These are phyloP conservation scores for Lecanosticta acicola DNA, from an alignment of 2,329 filamentous ascomycete species.

Conservation along the genomic window DNA sequence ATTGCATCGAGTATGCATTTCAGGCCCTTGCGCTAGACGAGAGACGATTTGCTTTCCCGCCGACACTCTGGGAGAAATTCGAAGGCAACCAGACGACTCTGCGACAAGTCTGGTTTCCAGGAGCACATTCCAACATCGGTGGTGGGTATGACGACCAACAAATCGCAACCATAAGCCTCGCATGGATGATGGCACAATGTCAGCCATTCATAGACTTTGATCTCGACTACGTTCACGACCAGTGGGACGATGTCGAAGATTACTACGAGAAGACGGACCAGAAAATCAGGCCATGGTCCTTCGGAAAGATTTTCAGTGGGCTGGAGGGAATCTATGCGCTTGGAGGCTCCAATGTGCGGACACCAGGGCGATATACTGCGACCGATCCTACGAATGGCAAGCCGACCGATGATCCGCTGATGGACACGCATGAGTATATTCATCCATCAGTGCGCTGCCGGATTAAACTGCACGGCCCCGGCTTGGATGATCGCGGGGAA, in stretches of 20 bases:
- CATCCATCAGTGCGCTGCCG: conserved; percentile 46
- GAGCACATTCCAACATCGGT: conserved; percentile 42
- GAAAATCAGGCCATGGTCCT: conserved; percentile 43
- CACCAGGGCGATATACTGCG: conserved; percentile 45
- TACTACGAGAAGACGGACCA: conserved; percentile 41
- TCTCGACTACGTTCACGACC: conserved; percentile 43
- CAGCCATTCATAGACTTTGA: conserved; percentile 45
- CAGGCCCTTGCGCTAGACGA: conserved; percentile 44
- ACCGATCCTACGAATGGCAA: conserved; percentile 41
- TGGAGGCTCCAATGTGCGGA: conserved; percentile 42
- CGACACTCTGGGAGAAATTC: conserved; percentile 41
- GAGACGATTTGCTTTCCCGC: conserved; percentile 36
- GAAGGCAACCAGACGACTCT: conserved; percentile 41
- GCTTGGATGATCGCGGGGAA: conserved; percentile 39
- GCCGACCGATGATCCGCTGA: conserved; percentile 40
- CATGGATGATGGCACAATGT: conserved; percentile 54
- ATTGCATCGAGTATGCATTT: conserved; percentile 40
- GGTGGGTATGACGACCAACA: conserved; percentile 44
- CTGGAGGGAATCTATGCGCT: conserved; percentile 44
- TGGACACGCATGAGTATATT: conserved; percentile 49
- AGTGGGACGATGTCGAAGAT: conserved; percentile 40
- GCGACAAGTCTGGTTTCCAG: conserved; percentile 47
- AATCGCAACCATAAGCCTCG: conserved; percentile 48
- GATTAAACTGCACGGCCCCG: conserved; percentile 42
- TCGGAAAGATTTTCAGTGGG: conserved; percentile 44